Percentiles rank a stretch among this genome's conserved stretches.
These are phyloP conservation scores for Epichloe typhina DNA, from an alignment of 2,329 filamentous ascomycete genomes.

Conservation along the genomic window DNA sequence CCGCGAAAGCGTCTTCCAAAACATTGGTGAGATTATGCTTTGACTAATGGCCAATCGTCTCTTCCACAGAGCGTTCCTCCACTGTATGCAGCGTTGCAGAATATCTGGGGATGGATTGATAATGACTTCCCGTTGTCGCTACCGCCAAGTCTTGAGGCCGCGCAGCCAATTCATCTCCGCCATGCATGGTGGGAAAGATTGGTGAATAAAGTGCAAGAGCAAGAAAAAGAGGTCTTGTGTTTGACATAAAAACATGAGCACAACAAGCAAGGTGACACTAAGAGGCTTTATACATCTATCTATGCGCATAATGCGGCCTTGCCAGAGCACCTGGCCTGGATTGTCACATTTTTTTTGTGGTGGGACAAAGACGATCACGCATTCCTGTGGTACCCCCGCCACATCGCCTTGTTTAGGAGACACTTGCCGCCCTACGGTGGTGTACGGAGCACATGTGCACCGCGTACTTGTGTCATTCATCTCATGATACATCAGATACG, in stretches of 20 bases:
- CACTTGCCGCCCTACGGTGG: background rate
- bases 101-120: constrained; percentile 24
- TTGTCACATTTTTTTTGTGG: too few species aligned
- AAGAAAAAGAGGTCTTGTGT: constrained; percentile 23
- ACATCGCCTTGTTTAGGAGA: background rate
- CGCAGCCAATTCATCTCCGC: constrained; percentile 16
- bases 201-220: constrained; percentile 18
- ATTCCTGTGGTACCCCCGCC: background rate
- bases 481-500: constrained; percentile 17
- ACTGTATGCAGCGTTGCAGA: constrained; percentile 18
- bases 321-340: too few species aligned
- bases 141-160: constrained; percentile 7
- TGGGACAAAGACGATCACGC: too few species aligned
- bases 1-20: background rate
- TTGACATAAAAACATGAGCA: constrained; percentile 18
- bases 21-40: background rate
- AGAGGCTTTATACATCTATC: background rate
- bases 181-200: constrained; percentile 28
- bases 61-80: constrained; percentile 26
- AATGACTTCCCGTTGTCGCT: constrained; percentile 11
- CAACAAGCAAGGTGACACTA: background rate
- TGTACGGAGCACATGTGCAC: background rate
- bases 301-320: background rate
- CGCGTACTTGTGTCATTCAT: background rate
- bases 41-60: background rate